Evolutionary conservation across 805 yeast species (phyloP).

Genomic region (Kurtzmaniella cleridarum): DNA sequence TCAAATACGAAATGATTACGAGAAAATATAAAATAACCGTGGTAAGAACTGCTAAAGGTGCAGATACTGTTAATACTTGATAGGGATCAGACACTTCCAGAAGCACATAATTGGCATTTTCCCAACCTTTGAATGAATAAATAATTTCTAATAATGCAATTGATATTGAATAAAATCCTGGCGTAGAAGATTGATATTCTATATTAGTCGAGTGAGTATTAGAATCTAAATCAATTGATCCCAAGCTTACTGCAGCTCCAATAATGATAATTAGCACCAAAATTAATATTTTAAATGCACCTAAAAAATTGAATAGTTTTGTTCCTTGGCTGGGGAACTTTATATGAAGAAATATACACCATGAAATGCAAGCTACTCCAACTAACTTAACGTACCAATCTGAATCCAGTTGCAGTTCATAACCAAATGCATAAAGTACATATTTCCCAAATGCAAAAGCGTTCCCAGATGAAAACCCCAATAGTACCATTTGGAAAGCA

Average conservation of each 20-base stretch:
- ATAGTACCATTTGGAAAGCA: slow-evolving; percentile 49
- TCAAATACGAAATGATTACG: slow-evolving; percentile 54
- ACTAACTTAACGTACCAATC: slow-evolving; percentile 38
- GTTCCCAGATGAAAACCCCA: slow-evolving; percentile 61
- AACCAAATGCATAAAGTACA: slow-evolving; percentile 34
- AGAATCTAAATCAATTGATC: slow-evolving; percentile 24
- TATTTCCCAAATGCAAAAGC: slow-evolving; percentile 63
- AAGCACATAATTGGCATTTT: slow-evolving; percentile 59
- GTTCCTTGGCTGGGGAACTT: slow-evolving; percentile 47
- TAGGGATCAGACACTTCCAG: slow-evolving; percentile 54
- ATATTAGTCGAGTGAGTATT: slow-evolving; percentile 1
- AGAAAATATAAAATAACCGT: slow-evolving; percentile 51
- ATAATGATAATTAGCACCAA: slow-evolving; percentile 43
- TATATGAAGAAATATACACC: slow-evolving; percentile 44
- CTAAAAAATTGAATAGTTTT: slow-evolving; percentile 47
- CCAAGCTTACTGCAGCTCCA: slow-evolving; percentile 40
- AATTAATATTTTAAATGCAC: slow-evolving; percentile 48
- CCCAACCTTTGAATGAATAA: slow-evolving; percentile 68
- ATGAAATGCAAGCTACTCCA: slow-evolving; percentile 44
- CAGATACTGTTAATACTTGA: slow-evolving; percentile 53
- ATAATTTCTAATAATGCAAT: slow-evolving; percentile 56
- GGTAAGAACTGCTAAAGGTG: slow-evolving; percentile 50
- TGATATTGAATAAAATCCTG: slow-evolving; percentile 43
- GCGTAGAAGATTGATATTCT: slow-evolving; percentile 30
- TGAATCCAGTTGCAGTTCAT: slow-evolving; percentile 18